Evolutionary conservation across 2,329 filamentous ascomycete genomes (phyloP), one percentile per base, ranked within the genome.

Genomic region (Penicillium sp.): DNA sequence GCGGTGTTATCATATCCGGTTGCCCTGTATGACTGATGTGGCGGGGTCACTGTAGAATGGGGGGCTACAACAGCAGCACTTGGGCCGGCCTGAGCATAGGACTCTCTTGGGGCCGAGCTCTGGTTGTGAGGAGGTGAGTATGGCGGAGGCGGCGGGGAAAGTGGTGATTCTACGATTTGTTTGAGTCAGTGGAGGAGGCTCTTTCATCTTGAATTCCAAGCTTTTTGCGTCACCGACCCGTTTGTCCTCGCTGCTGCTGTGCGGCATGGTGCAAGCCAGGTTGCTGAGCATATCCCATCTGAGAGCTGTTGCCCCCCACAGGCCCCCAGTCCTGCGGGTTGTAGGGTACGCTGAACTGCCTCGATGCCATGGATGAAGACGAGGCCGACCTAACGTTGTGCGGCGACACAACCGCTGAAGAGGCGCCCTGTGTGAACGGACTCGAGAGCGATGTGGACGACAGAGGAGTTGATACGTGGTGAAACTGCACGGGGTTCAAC

Each of bases 271-370:
- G 54, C 51, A 63, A 60, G 50, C 54, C 61, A 41, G 56, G 62
- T 33, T 55, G 46, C 42, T 62, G 65, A 9, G 58, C 43, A 61
- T 66, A 66, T 32, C 57, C 44, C 37, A 60, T 47, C 43, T 65
- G 60, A 29, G 59, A 58, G 36, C 63, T 56, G 18, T 47, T 50
- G 47, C 60, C 60, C 13, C 64, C 63, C 38, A 71, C 66, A 18
- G 69, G 68, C 1, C 68, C 72, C 74, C 74, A 76, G 63, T 76
- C 70, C 51, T 72, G 72, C 33, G 74, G 74, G 53, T 76, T 74
- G 52, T 76, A 76, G 7, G 71, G 67, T 25, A 69, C 65, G 57
- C 61, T 73, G 52, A 73, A 75, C 39, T 69, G 64, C 52, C 73
- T 68, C 39, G 66, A 64, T n/a, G 69, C 62, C 71, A 74, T 71